A percentile compares a stretch with the other conserved stretches of the same genome.
These are phyloP conservation scores for Vitis rotundifolia DNA, from an alignment of 164 flowering plant genomes.

Conservation along the genomic window DNA sequence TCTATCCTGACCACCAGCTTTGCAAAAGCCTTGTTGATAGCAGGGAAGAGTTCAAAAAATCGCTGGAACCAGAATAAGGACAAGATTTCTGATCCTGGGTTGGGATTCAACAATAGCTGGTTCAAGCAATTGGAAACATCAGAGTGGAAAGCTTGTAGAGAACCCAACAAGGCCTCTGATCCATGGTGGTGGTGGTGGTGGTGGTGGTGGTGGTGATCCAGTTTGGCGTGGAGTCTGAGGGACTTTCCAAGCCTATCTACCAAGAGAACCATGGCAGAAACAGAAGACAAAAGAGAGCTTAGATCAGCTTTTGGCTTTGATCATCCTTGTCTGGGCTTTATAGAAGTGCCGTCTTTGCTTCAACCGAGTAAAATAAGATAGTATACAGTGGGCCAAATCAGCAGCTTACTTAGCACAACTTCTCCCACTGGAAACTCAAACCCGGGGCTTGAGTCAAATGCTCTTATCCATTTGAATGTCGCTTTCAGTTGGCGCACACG, in stretches of 20 bases:
- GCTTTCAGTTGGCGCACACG: no score
- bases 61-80: constrained; percentile 32
- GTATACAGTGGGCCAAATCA: no score
- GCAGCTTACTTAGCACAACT: no score
- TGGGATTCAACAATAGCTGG: constrained; percentile 15
- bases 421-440: no score
- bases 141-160: constrained; percentile 38
- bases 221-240: constrained; percentile 22
- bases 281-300: no score
- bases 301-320: no score
- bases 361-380: no score
- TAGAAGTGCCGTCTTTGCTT: no score
- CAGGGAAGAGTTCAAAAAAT: constrained; percentile 31
- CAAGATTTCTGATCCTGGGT: constrained; percentile 18
- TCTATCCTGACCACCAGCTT: constrained; percentile 45
- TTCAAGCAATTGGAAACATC: constrained; percentile 26
- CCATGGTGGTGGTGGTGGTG: constrained; percentile 3
- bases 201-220: constrained; percentile 34
- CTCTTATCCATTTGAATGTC: no score
- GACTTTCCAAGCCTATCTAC: constrained; percentile 25
- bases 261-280: constrained; percentile 36
- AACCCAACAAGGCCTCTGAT: constrained; percentile 23
- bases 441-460: no score
- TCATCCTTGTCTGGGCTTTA: no score
- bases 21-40: constrained; percentile 42